Evolutionary conservation across 257 asterid genomes (phyloP).

Genomic region (Ajuga chamaepitys): DNA sequence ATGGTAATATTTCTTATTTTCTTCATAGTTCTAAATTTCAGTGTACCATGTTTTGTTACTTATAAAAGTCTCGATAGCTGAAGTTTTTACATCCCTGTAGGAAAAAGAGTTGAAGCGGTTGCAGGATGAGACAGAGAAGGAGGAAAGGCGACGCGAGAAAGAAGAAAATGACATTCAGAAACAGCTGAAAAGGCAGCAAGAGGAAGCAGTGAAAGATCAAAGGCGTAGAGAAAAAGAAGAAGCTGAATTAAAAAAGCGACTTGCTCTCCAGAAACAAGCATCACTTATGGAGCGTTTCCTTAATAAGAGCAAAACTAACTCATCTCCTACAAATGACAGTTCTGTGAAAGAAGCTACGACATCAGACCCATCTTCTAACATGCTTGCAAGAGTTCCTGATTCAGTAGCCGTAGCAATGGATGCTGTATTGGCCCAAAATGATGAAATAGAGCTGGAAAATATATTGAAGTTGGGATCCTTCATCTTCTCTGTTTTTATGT

Average conservation of each 20-base stretch:
- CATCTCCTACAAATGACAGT: conserved; percentile 28
- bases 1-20: background rate
- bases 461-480: conserved; percentile 53
- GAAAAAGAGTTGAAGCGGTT: conserved; percentile 68
- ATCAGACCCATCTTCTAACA: conserved; percentile 22
- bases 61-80: background rate
- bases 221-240: conserved; percentile 86
- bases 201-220: conserved; percentile 66
- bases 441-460: conserved; percentile 31
- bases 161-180: conserved; percentile 68
- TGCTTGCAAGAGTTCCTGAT: conserved; percentile 27
- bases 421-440: conserved; percentile 36
- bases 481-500: conserved; percentile 6
- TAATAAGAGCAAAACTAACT: conserved; percentile 36
- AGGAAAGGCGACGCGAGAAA: conserved; percentile 62
- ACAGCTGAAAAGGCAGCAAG: conserved; percentile 63
- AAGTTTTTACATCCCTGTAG: conserved; percentile 27
- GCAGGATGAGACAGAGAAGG: conserved; percentile 78
- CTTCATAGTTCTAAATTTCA: background rate
- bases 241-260: conserved; percentile 52
- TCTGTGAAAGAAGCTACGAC: conserved; percentile 25
- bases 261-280: conserved; percentile 78
- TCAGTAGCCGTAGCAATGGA: conserved; percentile 69
- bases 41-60: background rate
- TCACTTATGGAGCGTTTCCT: conserved; percentile 90